Percentiles rank a stretch among this genome's conserved stretches.
phyloP scores from a whole-genome alignment of 164 flowering plant genomes.

The Pachysandra terminalis region DNA sequence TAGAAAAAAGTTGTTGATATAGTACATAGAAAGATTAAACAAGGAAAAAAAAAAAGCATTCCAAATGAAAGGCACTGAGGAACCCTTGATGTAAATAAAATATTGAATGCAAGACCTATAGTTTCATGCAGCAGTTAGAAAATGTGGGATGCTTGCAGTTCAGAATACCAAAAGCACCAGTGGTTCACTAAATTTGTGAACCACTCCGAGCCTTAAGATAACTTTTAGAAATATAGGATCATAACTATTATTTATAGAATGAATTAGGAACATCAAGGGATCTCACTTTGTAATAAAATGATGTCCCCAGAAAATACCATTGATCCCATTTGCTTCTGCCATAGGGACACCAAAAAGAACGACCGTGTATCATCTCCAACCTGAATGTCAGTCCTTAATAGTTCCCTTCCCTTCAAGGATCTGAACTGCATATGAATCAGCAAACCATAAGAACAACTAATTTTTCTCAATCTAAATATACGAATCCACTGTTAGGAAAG shows the following conservation, averaged over 20 bases:
- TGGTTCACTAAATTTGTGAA: too few relatives aligned
- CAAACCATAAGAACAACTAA: slow-evolving; percentile 9
- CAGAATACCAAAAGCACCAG: too few relatives aligned
- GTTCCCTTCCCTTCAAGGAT: slow-evolving; percentile 37
- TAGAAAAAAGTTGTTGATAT: too few relatives aligned
- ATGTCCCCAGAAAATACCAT: slow-evolving; percentile 49
- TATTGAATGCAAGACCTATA: neutral
- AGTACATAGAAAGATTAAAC: too few relatives aligned
- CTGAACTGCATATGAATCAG: slow-evolving; percentile 35
- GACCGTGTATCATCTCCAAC: slow-evolving; percentile 68
- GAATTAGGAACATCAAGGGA: neutral
- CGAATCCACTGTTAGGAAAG: neutral
- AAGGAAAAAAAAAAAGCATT: too few relatives aligned
- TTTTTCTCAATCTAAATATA: neutral
- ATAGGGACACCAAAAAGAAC: slow-evolving; percentile 52
- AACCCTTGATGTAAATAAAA: neutral
- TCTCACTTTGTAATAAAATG: slow-evolving; percentile 62
- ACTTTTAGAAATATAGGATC: neutral
- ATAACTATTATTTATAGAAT: slow-evolving; percentile 26
- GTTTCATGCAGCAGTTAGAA: too few relatives aligned
- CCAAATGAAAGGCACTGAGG: neutral
- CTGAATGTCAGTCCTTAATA: slow-evolving; percentile 54
- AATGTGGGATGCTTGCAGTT: too few relatives aligned
- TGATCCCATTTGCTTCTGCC: slow-evolving; percentile 58
- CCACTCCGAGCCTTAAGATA: too few relatives aligned